Percentiles rank a stretch among this genome's conserved stretches.
Conservation (phyloP, 306 rosid genomes). For the Urtica urens region DNA sequence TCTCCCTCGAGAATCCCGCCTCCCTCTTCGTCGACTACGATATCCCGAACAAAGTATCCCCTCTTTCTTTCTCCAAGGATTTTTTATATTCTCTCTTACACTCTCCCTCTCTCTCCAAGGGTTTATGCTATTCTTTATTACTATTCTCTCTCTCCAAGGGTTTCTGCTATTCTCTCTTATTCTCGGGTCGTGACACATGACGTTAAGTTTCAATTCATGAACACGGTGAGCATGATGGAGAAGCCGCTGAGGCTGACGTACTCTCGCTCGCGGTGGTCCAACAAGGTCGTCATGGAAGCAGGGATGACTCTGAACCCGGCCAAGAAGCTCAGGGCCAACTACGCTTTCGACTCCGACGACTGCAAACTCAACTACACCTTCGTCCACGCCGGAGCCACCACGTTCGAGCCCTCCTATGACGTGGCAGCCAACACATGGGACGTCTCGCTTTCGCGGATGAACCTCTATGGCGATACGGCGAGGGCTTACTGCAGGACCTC, state of each 20-base stretch:
- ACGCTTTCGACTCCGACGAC: constrained; percentile 6
- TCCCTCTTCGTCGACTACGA: constrained; percentile 5
- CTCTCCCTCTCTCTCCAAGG: neutral
- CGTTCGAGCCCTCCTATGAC: constrained; percentile 15
- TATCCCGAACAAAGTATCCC: constrained; percentile 2
- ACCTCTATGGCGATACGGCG: constrained; percentile 4
- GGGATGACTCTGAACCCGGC: constrained; percentile 3
- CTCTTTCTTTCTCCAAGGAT: neutral
- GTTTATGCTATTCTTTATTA: neutral
- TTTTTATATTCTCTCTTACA: neutral
- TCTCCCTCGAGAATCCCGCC: constrained; percentile 11
- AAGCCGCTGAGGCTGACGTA: constrained; percentile 6
- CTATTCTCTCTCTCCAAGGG: too few relatives aligned
- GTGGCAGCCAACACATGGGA: constrained; percentile 5
- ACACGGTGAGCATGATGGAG: constrained; percentile 4
- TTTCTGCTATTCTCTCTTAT: neutral
- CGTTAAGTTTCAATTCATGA: constrained; percentile 16
- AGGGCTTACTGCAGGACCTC: constrained; percentile 1
- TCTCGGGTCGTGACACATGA: neutral
- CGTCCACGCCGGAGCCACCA: constrained; percentile 4
- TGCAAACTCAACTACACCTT: constrained; percentile 12
- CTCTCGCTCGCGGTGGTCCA: neutral
- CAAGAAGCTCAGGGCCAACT: constrained; percentile 7
- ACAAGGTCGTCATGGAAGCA: constrained; percentile 7
- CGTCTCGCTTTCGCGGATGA: constrained; percentile 3